Evolutionary conservation across 2,329 filamentous ascomycete genomes (phyloP), one percentile per base, ranked within the genome.

Genomic region (Ciborinia camelliae): DNA sequence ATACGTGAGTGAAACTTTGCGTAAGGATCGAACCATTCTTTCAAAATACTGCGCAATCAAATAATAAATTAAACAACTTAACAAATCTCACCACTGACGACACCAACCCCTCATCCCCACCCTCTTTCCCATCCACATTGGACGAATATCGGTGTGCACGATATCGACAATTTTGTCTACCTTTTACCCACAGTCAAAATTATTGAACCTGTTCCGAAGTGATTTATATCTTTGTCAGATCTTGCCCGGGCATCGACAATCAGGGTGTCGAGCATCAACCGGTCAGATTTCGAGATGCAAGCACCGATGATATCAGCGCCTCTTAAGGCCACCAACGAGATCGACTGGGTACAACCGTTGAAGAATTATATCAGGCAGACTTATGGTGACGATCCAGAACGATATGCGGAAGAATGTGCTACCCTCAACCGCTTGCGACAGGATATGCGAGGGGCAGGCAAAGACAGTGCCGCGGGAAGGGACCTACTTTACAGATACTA

Each of bases 401-500:
- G 92, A 72, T 99, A 99, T 81, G 86, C 88, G 62, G 92, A 98
- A 78, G 95, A 99, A 83, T 98, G 95, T 81, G 88, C 87, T 50
- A 96, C 92, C 45, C 86, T 99, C 77, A 96, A 98, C 80, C 88
- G 95, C 52, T 81, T 99, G 78, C 88, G 95, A 73, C 96, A 99
- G 85, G 96, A 99, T 76, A 97, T 99, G 91, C 87, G 96, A 75
- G 95, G 96, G 41, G 95, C 95, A 39, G 94, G 95, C 28, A 97
- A 96, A 79, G 95, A 99, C 76, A 98, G 92, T 78, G 95, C 92
- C 28, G 91, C 93, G 7, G 95, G 95, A 55, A 83, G 95, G 73
- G 95, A 99, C 77, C 83, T 99, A 74, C 81, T 99, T 59, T 99
- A 99, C 77, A 86, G 95, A 76, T 99, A 99, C 79, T 99, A 99